Percentiles rank a stretch among this genome's conserved stretches.
phyloP scores from a whole-genome alignment of 176 grass and related monocot species.

The Areca catechu region DNA sequence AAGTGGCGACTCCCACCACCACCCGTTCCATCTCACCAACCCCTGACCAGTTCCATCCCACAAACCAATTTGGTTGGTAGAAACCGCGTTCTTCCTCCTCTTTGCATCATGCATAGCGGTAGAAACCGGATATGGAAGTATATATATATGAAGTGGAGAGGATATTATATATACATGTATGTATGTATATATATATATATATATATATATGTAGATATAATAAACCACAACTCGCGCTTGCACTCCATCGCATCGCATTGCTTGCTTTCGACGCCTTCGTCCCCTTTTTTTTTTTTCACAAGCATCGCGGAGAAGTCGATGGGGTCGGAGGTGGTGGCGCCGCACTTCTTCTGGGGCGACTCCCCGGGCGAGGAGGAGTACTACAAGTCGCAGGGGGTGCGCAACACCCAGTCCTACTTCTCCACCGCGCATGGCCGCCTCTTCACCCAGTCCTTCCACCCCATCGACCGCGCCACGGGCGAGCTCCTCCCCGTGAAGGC shows the following conservation, averaged over 20 bases:
- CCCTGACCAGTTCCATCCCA: background rate
- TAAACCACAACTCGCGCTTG: background rate
- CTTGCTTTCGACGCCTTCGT: too few relatives aligned
- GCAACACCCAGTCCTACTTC: slow-evolving; percentile 41
- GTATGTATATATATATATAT: too few relatives aligned
- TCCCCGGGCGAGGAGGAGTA: slow-evolving; percentile 44
- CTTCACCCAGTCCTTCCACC: slow-evolving; percentile 68
- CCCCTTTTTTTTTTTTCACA: background rate
- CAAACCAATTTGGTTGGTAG: background rate
- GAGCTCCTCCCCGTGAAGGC: slow-evolving; percentile 33
- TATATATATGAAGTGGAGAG: too few relatives aligned
- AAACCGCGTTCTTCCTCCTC: background rate
- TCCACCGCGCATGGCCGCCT: slow-evolving; percentile 44
- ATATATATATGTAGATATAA: background rate
- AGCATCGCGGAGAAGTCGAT: background rate
- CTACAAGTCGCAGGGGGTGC: slow-evolving; percentile 44
- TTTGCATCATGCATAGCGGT: too few relatives aligned
- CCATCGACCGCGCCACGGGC: slow-evolving; percentile 21
- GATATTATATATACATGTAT: too few relatives aligned
- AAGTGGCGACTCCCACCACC: too few relatives aligned
- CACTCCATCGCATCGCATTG: too few relatives aligned
- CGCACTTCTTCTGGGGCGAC: slow-evolving; percentile 58
- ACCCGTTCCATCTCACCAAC: too few relatives aligned
- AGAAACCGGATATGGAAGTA: too few relatives aligned
- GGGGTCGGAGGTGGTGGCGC: background rate